Evolutionary conservation across 2,329 filamentous ascomycete genomes (phyloP), one percentile per base, ranked within the genome.

Genomic region (Calycina marina): DNA sequence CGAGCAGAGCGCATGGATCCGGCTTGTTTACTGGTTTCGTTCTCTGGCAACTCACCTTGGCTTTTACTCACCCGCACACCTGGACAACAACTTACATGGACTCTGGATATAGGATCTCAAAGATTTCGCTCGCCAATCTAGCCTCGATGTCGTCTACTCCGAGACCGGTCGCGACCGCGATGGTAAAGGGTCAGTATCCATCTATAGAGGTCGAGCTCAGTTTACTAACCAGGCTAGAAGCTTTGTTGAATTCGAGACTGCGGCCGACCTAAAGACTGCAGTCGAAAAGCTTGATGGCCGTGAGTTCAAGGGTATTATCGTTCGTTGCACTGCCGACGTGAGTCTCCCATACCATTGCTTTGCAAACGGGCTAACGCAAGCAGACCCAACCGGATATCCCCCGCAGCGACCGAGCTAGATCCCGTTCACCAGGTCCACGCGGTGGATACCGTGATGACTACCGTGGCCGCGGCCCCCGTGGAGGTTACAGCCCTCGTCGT

Each of bases 221-320:
- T 4, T 38, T 32, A 16, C 44, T 46, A 40, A 44, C 36, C 15
- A 29, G 16, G 35, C 30, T 14, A 49, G 36, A 53, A 94, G 88
- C 51, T 96, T 94, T 56, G 88, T 98, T 54, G 90, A 98, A 56
- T 98, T 94, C 52, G 90, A 98, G 61, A 93, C 84, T 40, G 80
- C 80, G 37, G 77, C 74, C 45, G 90, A 98, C 52, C 64, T 98
- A 38, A 84, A 82, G 55, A 78, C 77, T 38, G 90, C 90, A 33
- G 83, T 96, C 36, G 85, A 94, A 57, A 94, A 94, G 60, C 79
- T 98, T 41, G 85, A 96, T 56, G 76, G 76, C 44, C 77, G 76
- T 54, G 85, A 93, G 52, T 96, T 96, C 60, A 94, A 94, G 65
- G 85, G 84, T 48, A 74, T 75, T 44, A 70, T 74, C 44, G 88